Percentiles rank a stretch among this genome's conserved stretches.
Evolutionary conservation across 768 basidiomycete genomes (phyloP).

Genomic region (Tulasnella sp.): DNA sequence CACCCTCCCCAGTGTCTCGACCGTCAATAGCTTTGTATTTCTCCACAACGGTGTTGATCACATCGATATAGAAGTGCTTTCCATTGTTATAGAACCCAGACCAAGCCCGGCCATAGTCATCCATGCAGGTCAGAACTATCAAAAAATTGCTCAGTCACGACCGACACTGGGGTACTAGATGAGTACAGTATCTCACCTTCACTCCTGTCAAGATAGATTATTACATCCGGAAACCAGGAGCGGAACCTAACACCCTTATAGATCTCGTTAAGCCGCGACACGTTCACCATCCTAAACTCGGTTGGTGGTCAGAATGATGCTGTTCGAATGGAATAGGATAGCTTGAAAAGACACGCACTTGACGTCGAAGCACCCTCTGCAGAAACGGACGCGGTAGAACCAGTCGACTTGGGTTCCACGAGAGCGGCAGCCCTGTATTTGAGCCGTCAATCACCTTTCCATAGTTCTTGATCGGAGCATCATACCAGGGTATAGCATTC

Average conservation of each 20-base stretch:
- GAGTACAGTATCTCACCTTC: neutral
- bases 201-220: neutral
- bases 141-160: neutral
- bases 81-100: neutral
- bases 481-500: constrained; percentile 7
- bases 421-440: neutral
- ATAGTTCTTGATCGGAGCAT: too few species aligned
- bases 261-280: neutral
- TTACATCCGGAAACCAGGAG: neutral
- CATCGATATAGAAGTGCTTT: neutral
- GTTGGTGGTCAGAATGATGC: neutral
- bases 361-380: neutral
- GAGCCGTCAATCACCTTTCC: neutral
- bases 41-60: neutral
- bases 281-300: neutral
- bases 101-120: neutral
- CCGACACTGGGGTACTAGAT: neutral
- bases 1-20: neutral
- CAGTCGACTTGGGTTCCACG: neutral
- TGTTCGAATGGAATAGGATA: neutral
- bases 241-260: neutral
- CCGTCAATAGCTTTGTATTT: neutral
- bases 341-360: neutral
- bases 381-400: neutral
- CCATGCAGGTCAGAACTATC: neutral